Percentiles rank a stretch among this genome's conserved stretches.
phyloP scores from a whole-genome alignment of 2,329 filamentous ascomycete species.

The Pestalotiopsis sp. region DNA sequence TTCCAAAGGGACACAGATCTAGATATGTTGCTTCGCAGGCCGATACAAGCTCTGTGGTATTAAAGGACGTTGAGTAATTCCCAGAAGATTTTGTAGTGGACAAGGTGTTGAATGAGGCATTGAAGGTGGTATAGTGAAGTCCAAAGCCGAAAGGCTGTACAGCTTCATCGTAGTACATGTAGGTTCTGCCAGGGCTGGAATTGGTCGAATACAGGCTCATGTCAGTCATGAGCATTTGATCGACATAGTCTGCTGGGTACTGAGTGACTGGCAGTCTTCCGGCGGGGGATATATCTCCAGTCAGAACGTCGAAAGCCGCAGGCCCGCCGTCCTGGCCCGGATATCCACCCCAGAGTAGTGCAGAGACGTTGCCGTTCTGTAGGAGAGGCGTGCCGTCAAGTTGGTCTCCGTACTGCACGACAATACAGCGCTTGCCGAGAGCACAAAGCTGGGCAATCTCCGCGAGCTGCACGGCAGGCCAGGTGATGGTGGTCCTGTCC shows the following conservation, averaged over 20 bases:
- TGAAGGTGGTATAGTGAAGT: constrained; percentile 3
- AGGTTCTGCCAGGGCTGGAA: constrained; percentile 12
- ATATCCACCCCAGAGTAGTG: constrained; percentile 52
- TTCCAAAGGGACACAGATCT: not conserved
- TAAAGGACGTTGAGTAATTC: not conserved
- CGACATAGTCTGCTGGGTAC: constrained; percentile 48
- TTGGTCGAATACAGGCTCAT: constrained; percentile 47
- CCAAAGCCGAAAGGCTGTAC: not conserved
- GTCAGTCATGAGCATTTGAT: constrained; percentile 49
- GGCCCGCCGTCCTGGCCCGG: constrained; percentile 53
- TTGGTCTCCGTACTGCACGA: constrained; percentile 52
- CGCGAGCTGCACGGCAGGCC: constrained; percentile 53
- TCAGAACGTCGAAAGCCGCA: constrained; percentile 50
- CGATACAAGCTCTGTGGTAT: not conserved
- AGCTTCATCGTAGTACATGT: not conserved
- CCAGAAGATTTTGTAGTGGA: not conserved
- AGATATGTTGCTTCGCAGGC: not conserved
- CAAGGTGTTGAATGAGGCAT: not conserved
- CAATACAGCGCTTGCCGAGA: constrained; percentile 49
- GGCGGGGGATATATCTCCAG: constrained; percentile 45
- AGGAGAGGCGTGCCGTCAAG: constrained; percentile 46
- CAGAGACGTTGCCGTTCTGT: constrained; percentile 46
- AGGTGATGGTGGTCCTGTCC: constrained; percentile 53
- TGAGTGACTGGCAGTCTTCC: constrained; percentile 50
- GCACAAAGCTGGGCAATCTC: constrained; percentile 44